Evolutionary conservation across 495 filamentous ascomycete species (phyloP).

Genomic region (Penicillium salamii): DNA sequence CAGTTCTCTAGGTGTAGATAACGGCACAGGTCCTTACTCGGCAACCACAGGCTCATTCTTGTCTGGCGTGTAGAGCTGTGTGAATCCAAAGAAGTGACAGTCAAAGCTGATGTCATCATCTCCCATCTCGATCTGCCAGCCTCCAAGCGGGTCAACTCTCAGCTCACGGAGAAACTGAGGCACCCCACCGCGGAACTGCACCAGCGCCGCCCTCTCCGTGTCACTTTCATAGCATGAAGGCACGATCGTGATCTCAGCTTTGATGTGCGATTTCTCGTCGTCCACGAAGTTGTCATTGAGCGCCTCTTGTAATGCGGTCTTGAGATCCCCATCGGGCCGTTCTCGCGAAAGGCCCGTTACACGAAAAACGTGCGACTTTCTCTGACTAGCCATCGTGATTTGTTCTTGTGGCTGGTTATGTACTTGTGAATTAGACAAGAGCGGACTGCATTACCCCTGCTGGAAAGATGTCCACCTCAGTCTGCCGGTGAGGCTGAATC

Average conservation of each 20-base stretch:
- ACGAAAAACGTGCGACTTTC: conserved; percentile 13
- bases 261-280: conserved; percentile 10
- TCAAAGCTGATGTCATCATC: conserved; percentile 11
- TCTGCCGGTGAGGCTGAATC: conserved; percentile 15
- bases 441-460: conserved; percentile 1
- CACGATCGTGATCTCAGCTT: conserved; percentile 9
- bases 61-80: conserved; percentile 12
- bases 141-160: conserved; percentile 6
- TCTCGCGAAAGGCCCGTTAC: conserved; percentile 10
- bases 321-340: conserved; percentile 5
- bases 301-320: conserved; percentile 10
- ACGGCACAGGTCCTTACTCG: conserved; percentile 8
- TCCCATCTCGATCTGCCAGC: conserved; percentile 13
- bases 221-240: conserved; percentile 15
- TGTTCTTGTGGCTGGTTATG: background rate
- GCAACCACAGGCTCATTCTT: conserved; percentile 7
- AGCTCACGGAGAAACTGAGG: conserved; percentile 12
- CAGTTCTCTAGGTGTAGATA: conserved; percentile 3
- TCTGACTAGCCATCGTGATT: conserved; percentile 10
- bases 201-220: conserved; percentile 8
- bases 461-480: conserved; percentile 8
- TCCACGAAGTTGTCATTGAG: conserved; percentile 9
- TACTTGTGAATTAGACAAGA: conserved; percentile 2
- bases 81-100: conserved; percentile 16
- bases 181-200: conserved; percentile 12